Conservation (phyloP, 2,329 filamentous ascomycete species). For the Scedosporium boydii region DNA sequence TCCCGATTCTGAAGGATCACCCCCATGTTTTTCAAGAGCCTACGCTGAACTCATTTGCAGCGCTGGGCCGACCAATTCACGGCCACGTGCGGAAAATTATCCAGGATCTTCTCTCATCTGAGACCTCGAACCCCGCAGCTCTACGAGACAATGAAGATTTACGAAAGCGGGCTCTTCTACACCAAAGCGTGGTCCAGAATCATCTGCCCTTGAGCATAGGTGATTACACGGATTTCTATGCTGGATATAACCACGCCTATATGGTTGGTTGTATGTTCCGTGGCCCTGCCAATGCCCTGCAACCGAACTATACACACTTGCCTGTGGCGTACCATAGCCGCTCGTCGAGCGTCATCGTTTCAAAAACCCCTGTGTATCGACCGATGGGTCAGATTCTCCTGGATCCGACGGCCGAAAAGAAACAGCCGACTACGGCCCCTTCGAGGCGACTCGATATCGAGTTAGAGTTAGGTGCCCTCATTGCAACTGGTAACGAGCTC, state of each 20-base stretch:
- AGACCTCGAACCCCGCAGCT: conserved; percentile 25
- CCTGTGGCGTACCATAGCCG: conserved; percentile 68
- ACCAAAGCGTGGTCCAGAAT: conserved; percentile 36
- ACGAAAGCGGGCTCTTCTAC: conserved; percentile 2
- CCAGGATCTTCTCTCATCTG: conserved; percentile 43
- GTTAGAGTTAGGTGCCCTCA: conserved; percentile 60
- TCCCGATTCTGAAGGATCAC: background rate
- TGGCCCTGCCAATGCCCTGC: conserved; percentile 58
- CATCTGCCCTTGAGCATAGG: conserved; percentile 64
- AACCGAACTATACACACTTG: conserved; percentile 65
- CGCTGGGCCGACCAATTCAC: conserved; percentile 54
- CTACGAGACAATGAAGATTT: conserved; percentile 7
- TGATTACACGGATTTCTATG: conserved; percentile 72
- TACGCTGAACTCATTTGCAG: conserved; percentile 61
- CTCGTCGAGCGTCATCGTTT: conserved; percentile 61
- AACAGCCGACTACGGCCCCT: conserved; percentile 22
- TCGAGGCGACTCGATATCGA: conserved; percentile 51
- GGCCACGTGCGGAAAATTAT: conserved; percentile 59
- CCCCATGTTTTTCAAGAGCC: conserved; percentile 25
- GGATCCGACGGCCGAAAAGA: conserved; percentile 15
- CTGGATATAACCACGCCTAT: conserved; percentile 63
- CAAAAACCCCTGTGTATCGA: conserved; percentile 55
- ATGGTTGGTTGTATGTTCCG: conserved; percentile 55
- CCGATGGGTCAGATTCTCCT: conserved; percentile 58
- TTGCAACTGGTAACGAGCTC: conserved; percentile 50